These are phyloP conservation scores for Artemisia tridentata DNA, from an alignment of 129 eudicot species.

Conservation along the genomic window DNA sequence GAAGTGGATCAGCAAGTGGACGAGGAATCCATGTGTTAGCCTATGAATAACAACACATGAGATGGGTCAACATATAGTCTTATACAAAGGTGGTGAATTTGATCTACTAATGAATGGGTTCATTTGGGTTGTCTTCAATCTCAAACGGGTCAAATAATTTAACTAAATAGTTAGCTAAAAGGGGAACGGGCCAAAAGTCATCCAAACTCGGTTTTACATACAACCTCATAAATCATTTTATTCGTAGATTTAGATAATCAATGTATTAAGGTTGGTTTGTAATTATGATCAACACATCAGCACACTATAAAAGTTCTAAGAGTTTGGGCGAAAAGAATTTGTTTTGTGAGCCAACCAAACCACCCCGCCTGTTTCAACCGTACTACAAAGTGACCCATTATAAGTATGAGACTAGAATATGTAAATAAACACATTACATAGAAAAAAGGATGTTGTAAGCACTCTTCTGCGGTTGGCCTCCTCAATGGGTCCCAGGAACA, in stretches of 20 bases:
- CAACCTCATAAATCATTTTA: too few relatives aligned
- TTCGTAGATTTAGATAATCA: too few relatives aligned
- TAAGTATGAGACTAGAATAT: neutral
- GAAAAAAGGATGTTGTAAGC: constrained; percentile 88
- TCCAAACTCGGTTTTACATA: too few relatives aligned
- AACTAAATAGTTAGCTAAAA: too few relatives aligned
- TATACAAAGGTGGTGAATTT: neutral
- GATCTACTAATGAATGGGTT: neutral
- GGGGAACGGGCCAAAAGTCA: too few relatives aligned
- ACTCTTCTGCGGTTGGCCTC: constrained; percentile 93
- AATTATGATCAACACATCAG: too few relatives aligned
- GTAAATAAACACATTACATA: constrained; percentile 49
- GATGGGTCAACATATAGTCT: constrained; percentile 21
- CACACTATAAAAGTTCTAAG: too few relatives aligned
- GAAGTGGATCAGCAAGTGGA: constrained; percentile 65
- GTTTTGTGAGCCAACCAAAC: too few relatives aligned
- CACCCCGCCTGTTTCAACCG: too few relatives aligned
- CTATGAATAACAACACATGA: constrained; percentile 41
- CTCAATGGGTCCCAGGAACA: constrained; percentile 88
- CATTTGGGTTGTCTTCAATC: neutral
- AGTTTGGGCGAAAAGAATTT: too few relatives aligned
- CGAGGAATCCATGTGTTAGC: constrained; percentile 66
- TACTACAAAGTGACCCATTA: too few relatives aligned
- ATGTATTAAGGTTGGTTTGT: too few relatives aligned
- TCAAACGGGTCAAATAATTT: neutral